These are phyloP conservation scores for Thalia dealbata DNA, from an alignment of 176 grass and related monocot genomes.

Conservation along the genomic window DNA sequence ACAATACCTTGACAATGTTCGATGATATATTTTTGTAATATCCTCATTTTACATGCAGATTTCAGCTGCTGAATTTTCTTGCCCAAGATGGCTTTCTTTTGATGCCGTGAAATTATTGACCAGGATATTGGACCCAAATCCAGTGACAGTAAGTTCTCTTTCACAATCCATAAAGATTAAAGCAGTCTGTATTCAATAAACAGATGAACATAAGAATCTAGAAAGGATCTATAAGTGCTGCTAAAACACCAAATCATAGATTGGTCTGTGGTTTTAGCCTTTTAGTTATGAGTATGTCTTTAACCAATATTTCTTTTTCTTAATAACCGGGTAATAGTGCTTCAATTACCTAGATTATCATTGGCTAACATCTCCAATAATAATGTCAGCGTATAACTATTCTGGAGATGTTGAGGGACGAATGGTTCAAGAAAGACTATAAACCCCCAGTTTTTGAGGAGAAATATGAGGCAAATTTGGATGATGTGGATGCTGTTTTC, in stretches of 20 bases:
- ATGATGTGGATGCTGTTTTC: slow-evolving; percentile 93
- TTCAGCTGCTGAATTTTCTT: slow-evolving; percentile 65
- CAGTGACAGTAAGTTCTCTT: slow-evolving; percentile 53
- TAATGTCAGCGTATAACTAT: slow-evolving; percentile 64
- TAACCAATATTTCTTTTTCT: too few relatives aligned
- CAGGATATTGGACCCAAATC: slow-evolving; percentile 83
- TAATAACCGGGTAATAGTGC: too few relatives aligned
- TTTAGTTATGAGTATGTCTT: too few relatives aligned
- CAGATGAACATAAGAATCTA: background rate
- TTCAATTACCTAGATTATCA: too few relatives aligned
- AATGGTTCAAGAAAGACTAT: slow-evolving; percentile 95
- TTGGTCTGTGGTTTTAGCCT: too few relatives aligned
- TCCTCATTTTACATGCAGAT: slow-evolving; percentile 38
- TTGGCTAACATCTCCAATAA: background rate
- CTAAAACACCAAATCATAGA: background rate
- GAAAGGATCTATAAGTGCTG: background rate
- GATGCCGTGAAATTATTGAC: slow-evolving; percentile 71
- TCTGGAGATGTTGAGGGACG: slow-evolving; percentile 71
- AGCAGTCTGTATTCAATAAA: too few relatives aligned
- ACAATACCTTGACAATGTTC: slow-evolving; percentile 8
- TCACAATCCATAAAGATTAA: too few relatives aligned
- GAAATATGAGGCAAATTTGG: slow-evolving; percentile 59
- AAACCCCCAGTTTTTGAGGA: slow-evolving; percentile 69
- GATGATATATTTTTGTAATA: slow-evolving; percentile 2
- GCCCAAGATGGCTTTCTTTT: slow-evolving; percentile 78